A percentile compares a stretch with the other conserved stretches of the same genome.
Evolutionary conservation across 306 rosid genomes (phyloP).

Genomic region (Cucumis hystrix): DNA sequence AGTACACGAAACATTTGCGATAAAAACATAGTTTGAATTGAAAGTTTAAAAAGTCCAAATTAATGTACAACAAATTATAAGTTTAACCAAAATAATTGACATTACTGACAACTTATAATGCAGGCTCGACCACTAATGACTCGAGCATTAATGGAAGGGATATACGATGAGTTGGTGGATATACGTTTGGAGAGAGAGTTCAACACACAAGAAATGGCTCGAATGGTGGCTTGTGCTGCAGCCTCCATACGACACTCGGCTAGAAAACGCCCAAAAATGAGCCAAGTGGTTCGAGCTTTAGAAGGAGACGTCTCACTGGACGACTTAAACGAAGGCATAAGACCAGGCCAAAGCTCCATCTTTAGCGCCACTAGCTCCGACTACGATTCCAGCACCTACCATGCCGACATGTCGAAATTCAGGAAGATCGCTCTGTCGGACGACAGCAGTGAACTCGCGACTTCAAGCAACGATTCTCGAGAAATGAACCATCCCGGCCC

Average conservation of each 20-base stretch:
- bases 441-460: slow-evolving; percentile 24
- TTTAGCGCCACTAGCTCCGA: slow-evolving; percentile 29
- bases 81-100: no score
- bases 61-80: no score
- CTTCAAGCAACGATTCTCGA: slow-evolving; percentile 38
- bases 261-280: slow-evolving; percentile 72
- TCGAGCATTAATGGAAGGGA: slow-evolving; percentile 45
- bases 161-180: slow-evolving; percentile 49
- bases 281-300: slow-evolving; percentile 67
- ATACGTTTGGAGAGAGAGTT: slow-evolving; percentile 40
- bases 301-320: slow-evolving; percentile 68
- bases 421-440: slow-evolving; percentile 43
- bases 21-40: no score
- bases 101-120: no score
- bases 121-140: slow-evolving; percentile 66
- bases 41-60: no score
- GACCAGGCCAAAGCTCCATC: slow-evolving; percentile 7
- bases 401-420: slow-evolving; percentile 46
- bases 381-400: slow-evolving; percentile 39
- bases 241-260: slow-evolving; percentile 82
- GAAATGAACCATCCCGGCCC: slow-evolving; percentile 11
- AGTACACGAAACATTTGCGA: no score
- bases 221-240: slow-evolving; percentile 75
- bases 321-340: slow-evolving; percentile 49
- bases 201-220: slow-evolving; percentile 41